Conservation (phyloP, 2,329 filamentous ascomycete species). For the Leptoxyphium fumago region DNA sequence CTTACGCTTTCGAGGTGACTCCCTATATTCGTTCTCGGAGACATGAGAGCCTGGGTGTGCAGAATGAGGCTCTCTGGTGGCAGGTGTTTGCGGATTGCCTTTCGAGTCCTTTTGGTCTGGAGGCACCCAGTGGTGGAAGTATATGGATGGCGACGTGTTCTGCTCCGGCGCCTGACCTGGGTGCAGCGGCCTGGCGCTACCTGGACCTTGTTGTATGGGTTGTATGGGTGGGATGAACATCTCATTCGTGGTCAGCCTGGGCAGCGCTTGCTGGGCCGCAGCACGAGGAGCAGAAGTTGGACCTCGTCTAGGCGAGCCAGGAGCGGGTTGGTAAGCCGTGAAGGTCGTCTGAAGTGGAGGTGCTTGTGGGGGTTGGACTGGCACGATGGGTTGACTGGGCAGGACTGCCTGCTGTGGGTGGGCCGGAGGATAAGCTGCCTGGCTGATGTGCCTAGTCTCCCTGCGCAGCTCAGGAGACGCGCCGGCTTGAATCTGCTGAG, state of each 20-base stretch:
- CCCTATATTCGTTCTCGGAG: conserved; percentile 46
- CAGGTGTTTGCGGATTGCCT: conserved; percentile 50
- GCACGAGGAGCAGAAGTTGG: conserved; percentile 30
- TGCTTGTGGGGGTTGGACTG: conserved; percentile 19
- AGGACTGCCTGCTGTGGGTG: conserved; percentile 18
- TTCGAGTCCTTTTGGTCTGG: conserved; percentile 43
- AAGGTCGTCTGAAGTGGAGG: conserved; percentile 26
- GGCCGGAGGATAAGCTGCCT: conserved; percentile 14
- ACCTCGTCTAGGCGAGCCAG: conserved; percentile 13
- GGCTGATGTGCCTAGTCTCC: conserved; percentile 29
- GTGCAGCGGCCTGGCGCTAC: conserved; percentile 26
- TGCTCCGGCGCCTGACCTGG: conserved; percentile 39
- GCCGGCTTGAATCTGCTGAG: conserved; percentile 1
- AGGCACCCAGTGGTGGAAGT: conserved; percentile 88
- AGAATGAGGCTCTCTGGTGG: conserved; percentile 36
- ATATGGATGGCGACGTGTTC: conserved; percentile 60
- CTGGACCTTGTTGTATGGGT: conserved; percentile 25
- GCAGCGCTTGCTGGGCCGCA: conserved; percentile 32
- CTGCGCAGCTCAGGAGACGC: conserved; percentile 27
- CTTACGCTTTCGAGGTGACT: conserved; percentile 78
- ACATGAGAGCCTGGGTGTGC: conserved; percentile 36
- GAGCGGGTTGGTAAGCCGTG: conserved; percentile 21
- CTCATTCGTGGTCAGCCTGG: conserved; percentile 38
- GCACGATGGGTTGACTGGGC: conserved; percentile 23
- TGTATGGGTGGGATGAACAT: conserved; percentile 28